Conservation (phyloP, 2,329 filamentous ascomycete species). For the Apiospora sp. region DNA sequence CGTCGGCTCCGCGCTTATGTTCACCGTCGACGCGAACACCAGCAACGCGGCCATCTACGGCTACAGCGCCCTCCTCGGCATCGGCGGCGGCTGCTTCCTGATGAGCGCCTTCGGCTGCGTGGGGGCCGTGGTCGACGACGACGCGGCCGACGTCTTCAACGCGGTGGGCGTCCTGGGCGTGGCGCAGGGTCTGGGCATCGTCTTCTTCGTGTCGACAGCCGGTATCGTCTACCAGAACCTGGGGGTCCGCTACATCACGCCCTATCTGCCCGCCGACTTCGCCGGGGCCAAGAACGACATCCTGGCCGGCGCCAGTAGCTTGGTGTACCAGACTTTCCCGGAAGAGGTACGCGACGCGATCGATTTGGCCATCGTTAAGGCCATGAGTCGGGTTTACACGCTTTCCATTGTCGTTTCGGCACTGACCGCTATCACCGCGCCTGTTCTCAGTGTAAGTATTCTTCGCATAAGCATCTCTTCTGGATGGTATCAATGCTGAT, state of each 20-base stretch:
- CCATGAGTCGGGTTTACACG: conserved; percentile 1
- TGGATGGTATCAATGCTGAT: too few species aligned
- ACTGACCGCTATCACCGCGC: neutral
- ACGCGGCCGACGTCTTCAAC: neutral
- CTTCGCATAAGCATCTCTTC: too few species aligned
- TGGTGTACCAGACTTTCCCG: neutral
- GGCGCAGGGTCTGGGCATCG: conserved; percentile 4
- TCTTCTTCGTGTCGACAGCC: neutral
- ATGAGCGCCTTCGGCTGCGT: conserved; percentile 4
- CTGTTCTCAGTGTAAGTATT: neutral
- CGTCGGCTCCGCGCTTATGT: conserved; percentile 44
- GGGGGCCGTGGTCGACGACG: neutral
- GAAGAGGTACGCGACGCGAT: neutral
- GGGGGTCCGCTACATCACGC: neutral
- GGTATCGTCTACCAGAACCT: neutral
- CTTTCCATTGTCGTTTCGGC: neutral
- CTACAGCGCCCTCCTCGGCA: neutral
- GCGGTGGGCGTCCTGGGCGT: conserved; percentile 2
- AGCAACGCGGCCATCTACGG: neutral
- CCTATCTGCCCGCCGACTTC: neutral
- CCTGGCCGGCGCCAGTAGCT: neutral
- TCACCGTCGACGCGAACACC: neutral
- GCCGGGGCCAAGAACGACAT: neutral
- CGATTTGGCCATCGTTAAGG: neutral
- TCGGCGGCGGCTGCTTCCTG: conserved; percentile 7